Evolutionary conservation across 768 basidiomycete genomes (phyloP), one percentile per base, ranked within the genome.

Genomic region (Rhodosporidiobolus sp.): DNA sequence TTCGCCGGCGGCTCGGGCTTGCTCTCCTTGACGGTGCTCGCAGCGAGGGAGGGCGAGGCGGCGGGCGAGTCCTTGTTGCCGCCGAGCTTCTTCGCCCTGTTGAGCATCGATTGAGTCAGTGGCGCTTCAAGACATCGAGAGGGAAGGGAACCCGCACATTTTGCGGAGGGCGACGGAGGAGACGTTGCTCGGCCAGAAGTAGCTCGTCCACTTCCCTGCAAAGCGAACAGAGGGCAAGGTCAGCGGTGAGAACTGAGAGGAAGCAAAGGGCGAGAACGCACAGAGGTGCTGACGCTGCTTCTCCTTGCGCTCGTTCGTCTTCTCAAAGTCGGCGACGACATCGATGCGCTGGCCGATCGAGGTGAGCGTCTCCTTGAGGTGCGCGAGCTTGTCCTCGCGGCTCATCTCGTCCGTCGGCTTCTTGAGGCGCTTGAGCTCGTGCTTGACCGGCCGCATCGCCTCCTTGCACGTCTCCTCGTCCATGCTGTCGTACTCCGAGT

Each of bases 341-440:
- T 96, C 94, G 77, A 99, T 98, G 56, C 93, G 88, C 74, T 88
- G 87, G 48, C 96, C 96, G 69, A 99, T 96, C 17, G 90, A 90
- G 68, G 92, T 88, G 38, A 99, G 85, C 49, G 94, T 96, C 77
- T 97, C 93, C 80, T 98, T 99, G 77, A 98, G 84, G 56, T 95
- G 92, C 0, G 89, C 88, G 77, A 99, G 91, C 82, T 99, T 99
- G 81, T 97, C 92, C 77, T 97, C 94, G 77, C 94, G 86, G 68
- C 89, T 89, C 85, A 97, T 90, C 75, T 93, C 89, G 73, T 93
- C 94, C 34, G 93, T 94, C 20, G 91, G 92, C 57, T 91, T 82
- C 81, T 97, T 98, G 52, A 99, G 85, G 83, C 92, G 90, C 89
- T 97, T 98, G 74, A 98, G 84, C 80, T 96, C 92, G 81, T 92